Evolutionary conservation across 345 rosid genomes (phyloP).

Genomic region (Erysimum cheiranthoides): DNA sequence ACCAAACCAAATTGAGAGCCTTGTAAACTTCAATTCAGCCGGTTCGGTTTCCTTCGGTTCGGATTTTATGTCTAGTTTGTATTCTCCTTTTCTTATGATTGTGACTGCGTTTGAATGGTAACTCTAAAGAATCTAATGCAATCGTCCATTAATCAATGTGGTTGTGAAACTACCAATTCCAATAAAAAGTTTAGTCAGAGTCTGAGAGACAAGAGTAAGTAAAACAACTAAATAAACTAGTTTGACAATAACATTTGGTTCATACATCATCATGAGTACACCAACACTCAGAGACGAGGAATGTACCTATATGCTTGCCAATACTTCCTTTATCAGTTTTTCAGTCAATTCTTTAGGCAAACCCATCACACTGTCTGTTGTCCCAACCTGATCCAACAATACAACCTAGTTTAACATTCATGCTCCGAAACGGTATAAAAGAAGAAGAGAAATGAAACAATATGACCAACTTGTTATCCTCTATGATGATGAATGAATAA

Average conservation of each 20-base stretch:
- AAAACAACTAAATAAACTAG: neutral
- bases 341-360: conserved; percentile 75
- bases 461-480: neutral
- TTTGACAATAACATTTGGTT: neutral
- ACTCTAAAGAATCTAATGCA: neutral
- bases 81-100: neutral
- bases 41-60: neutral
- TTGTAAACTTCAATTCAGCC: too few relatives aligned
- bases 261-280: neutral
- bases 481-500: neutral
- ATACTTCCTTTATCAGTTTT: conserved; percentile 67
- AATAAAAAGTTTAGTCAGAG: neutral
- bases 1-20: too few relatives aligned
- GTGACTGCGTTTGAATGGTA: neutral
- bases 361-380: conserved; percentile 94
- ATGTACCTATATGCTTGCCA: conserved; percentile 31
- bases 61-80: neutral
- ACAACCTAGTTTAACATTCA: neutral
- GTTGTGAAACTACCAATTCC: neutral
- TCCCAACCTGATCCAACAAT: conserved; percentile 67
- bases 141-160: neutral
- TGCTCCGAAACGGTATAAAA: conserved; percentile 8
- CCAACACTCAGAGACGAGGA: neutral
- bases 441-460: neutral
- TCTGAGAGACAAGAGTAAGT: neutral